Conservation (phyloP, 495 filamentous ascomycete genomes). For the Podospora pseudopauciseta region DNA sequence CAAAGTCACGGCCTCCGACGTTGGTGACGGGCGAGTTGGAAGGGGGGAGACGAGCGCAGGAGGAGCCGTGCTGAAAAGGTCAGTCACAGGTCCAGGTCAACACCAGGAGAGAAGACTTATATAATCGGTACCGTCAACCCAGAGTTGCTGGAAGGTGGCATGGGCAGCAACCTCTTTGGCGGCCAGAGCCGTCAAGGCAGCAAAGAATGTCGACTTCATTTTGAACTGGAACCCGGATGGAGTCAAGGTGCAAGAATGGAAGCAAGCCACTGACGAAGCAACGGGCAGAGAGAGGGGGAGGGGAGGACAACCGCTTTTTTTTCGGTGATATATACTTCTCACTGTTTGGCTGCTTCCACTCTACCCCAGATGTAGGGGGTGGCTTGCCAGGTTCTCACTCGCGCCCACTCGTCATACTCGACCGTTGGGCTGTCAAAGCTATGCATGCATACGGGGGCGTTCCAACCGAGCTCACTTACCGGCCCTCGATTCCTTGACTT, state of each 20-base stretch:
- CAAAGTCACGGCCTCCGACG: constrained; percentile 38
- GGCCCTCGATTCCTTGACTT: not conserved
- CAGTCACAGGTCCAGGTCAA: constrained; percentile 1
- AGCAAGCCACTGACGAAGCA: not conserved
- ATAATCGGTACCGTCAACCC: constrained; percentile 49
- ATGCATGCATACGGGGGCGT: not conserved
- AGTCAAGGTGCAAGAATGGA: not conserved
- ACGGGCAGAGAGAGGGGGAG: not conserved
- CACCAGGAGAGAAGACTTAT: constrained; percentile 34
- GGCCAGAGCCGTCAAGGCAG: constrained; percentile 30
- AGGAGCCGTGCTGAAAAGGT: constrained; percentile 32
- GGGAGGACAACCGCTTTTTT: not conserved
- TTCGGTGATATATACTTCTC: not conserved
- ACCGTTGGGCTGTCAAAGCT: not conserved
- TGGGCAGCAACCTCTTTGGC: constrained; percentile 41
- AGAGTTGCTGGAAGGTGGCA: constrained; percentile 51
- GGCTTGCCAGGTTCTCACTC: not conserved
- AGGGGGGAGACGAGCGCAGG: constrained; percentile 38
- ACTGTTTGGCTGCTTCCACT: not conserved
- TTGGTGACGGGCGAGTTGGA: constrained; percentile 49
- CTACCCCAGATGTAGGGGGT: not conserved
- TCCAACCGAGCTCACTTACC: not conserved
- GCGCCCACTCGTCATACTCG: not conserved
- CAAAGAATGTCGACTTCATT: constrained; percentile 42
- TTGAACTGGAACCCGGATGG: not conserved